Evolutionary conservation across 441 rosid genomes (phyloP).

Genomic region (Gossypium davidsonii): DNA sequence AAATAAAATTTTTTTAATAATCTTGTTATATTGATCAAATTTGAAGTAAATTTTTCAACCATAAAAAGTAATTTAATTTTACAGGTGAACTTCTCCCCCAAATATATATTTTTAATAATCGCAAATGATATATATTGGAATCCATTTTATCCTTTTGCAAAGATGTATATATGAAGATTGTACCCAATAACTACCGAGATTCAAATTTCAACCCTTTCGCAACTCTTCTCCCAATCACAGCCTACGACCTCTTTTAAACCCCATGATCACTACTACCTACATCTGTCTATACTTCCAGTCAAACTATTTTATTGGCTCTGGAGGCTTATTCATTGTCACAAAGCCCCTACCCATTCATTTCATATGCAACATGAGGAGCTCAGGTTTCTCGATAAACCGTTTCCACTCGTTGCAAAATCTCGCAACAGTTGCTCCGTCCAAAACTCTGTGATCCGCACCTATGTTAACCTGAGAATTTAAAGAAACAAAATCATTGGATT

Average conservation of each 20-base stretch:
- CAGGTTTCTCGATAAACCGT: constrained; percentile 73
- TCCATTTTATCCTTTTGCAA: neutral
- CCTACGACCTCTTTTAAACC: too few species aligned
- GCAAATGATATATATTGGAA: too few species aligned
- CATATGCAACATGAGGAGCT: constrained; percentile 69
- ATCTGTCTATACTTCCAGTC: neutral
- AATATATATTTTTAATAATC: too few species aligned
- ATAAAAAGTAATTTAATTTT: too few species aligned
- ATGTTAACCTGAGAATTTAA: constrained; percentile 52
- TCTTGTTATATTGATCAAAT: too few species aligned
- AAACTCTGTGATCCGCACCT: constrained; percentile 88
- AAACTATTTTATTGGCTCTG: neutral
- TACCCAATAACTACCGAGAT: too few species aligned
- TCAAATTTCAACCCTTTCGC: too few species aligned
- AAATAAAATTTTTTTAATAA: too few species aligned
- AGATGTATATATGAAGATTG: too few species aligned
- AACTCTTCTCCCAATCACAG: too few species aligned
- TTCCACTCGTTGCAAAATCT: constrained; percentile 91
- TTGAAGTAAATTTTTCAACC: too few species aligned
- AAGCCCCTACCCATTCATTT: constrained; percentile 32
- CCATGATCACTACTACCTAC: neutral
- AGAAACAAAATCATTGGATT: neutral
- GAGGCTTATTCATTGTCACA: neutral
- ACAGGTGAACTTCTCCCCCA: too few species aligned
- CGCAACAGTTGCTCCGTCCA: constrained; percentile 93